A percentile compares a stretch with the other conserved stretches of the same genome.
phyloP scores from a whole-genome alignment of 495 filamentous ascomycete genomes.

The Tuber magnatum region DNA sequence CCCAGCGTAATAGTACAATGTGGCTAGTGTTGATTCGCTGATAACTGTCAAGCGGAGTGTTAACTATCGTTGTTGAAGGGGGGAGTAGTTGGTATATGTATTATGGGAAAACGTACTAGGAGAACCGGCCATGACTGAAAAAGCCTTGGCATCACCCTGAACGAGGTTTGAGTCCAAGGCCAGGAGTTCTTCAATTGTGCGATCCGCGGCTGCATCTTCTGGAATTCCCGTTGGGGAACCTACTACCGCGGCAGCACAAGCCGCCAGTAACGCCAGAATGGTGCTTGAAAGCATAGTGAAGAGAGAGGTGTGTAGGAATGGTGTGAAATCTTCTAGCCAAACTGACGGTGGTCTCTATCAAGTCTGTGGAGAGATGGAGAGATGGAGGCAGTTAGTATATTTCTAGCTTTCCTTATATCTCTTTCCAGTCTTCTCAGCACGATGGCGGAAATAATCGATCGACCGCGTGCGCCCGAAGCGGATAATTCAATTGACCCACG shows the following conservation, averaged over 20 bases:
- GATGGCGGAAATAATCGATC: not conserved
- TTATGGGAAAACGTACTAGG: not conserved
- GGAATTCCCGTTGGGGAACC: not conserved
- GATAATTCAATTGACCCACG: not conserved
- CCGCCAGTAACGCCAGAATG: not conserved
- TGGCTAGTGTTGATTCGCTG: slow-evolving; percentile 10
- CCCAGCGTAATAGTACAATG: slow-evolving; percentile 58
- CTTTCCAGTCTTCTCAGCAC: not conserved
- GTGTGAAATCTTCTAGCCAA: not conserved
- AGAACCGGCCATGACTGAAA: not conserved
- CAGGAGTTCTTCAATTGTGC: not conserved
- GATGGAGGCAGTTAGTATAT: not conserved
- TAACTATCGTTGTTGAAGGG: slow-evolving; percentile 6
- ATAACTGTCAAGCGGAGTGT: slow-evolving; percentile 8
- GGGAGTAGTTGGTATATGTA: not conserved
- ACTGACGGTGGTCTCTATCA: not conserved
- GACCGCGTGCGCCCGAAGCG: not conserved
- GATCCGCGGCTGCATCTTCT: not conserved
- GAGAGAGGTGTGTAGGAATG: not conserved
- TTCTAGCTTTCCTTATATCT: not conserved
- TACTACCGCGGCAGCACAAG: not conserved
- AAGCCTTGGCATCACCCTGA: not conserved
- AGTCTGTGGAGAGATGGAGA: not conserved
- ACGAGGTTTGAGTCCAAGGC: not conserved
- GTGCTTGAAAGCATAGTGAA: not conserved